Base-by-base conservation (phyloP, 2,329 filamentous ascomycete species). In the Geosmithia putterillii region DNA sequence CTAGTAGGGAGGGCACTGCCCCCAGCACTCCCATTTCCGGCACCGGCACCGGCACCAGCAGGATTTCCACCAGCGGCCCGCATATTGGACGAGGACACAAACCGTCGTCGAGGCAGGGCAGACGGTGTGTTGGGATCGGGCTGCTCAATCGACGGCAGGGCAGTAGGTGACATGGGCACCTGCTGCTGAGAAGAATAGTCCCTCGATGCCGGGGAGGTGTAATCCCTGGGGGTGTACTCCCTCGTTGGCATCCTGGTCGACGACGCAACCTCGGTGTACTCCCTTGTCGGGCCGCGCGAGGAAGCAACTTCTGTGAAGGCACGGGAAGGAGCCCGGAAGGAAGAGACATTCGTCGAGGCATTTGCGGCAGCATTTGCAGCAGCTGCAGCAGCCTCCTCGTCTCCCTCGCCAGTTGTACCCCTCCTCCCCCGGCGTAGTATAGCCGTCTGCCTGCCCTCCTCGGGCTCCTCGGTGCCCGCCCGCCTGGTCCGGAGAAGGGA, bases 301-400 rank as follows among this genome's bases (percentile, higher is more conserved):
- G 59, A 53, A 22, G 63, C 68, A 42, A 71, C 65, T 46, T 82
- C 78, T 1, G 76, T 80, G 32, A 65, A 60, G 4, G 76, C 75
- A 20, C 79, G 66, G 4, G 77, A 79, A 1, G 76, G 74, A 2
- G 71, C 66, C n/a, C 73, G 69, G 48, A 73, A 68, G 25, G 66
- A 62, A n/a, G 54, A 32, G 28, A n/a, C n/a, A n/a, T n/a, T n/a
- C n/a, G 23, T 25, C 23, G 23, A 25, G 23, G 6, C 10, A 10
- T 6, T 10, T 6, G 23, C 23, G 23, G 23, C 23, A 10, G 28
- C 28, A 14, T 9, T 14, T 9, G 28, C 28, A 12, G 28, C 28
- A 3, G 28, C 28, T 12, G 28, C 3, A 6, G 28, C 28, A 14
- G 28, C 39, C 40, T 72, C 69, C 1, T 74, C 70, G 10, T 72